These are phyloP conservation scores for Penicillium vulpinum DNA, from an alignment of 2,329 filamentous ascomycete species.

Conservation along the genomic window DNA sequence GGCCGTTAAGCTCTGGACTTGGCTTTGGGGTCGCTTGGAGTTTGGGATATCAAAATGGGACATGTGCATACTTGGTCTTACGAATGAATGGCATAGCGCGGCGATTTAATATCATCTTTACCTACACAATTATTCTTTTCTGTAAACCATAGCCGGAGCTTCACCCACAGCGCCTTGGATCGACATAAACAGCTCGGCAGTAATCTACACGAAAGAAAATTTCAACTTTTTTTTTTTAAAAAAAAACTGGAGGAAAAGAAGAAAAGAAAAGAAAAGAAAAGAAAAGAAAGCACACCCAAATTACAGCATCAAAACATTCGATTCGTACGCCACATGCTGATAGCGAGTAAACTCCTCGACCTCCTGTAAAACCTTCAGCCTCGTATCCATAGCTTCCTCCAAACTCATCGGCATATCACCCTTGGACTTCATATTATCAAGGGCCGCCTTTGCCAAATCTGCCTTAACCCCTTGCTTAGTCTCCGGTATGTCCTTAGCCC, in stretches of 20 bases:
- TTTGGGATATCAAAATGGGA: constrained; percentile 16
- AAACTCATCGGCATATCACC: constrained; percentile 35
- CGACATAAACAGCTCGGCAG: not conserved
- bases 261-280: not conserved
- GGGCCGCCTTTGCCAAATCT: constrained; percentile 20
- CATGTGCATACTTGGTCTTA: constrained; percentile 19
- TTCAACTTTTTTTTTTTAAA: not conserved
- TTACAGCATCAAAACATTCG: constrained; percentile 26
- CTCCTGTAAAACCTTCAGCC: constrained; percentile 28
- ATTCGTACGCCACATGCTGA: constrained; percentile 34
- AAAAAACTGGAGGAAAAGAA: not conserved
- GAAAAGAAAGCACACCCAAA: not conserved
- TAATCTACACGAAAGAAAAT: not conserved
- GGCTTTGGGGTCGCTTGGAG: constrained; percentile 3
- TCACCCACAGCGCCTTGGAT: not conserved
- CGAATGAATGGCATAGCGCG: constrained; percentile 30
- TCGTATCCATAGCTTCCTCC: constrained; percentile 41
- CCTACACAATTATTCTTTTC: not conserved
- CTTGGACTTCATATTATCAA: constrained; percentile 23
- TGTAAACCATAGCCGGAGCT: not conserved
- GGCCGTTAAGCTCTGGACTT: constrained; percentile 28
- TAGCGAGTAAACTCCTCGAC: constrained; percentile 28
- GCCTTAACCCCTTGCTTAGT: constrained; percentile 18
- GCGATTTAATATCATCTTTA: constrained; percentile 22
- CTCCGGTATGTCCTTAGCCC: constrained; percentile 36